phyloP scores from a whole-genome alignment of 1,139 yeast species.

The Blastobotrys proliferans region DNA sequence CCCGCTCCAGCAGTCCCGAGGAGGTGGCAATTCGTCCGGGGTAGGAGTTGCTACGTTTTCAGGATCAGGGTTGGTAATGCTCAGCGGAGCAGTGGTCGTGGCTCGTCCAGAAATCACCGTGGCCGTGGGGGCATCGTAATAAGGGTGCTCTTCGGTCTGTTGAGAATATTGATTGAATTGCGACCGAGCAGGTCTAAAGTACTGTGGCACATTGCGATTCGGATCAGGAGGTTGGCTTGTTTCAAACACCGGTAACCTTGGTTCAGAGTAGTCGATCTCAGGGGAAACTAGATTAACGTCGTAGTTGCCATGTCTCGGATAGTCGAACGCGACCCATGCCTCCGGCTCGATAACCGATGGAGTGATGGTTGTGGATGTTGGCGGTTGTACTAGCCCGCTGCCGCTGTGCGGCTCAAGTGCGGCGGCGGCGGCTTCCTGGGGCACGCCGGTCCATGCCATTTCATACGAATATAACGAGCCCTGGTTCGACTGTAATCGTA shows the following conservation, averaged over 20 bases:
- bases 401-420: background rate
- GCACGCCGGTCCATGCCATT: background rate
- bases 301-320: constrained; percentile 1
- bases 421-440: background rate
- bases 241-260: constrained; percentile 18
- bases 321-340: constrained; percentile 13
- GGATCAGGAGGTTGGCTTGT: background rate
- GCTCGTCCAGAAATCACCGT: constrained; percentile 1
- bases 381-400: background rate
- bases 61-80: constrained; percentile 12
- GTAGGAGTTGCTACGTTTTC: background rate
- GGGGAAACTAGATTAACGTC: constrained; percentile 9
- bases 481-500: too few relatives aligned
- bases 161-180: constrained; percentile 6
- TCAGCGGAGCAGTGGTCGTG: constrained; percentile 2
- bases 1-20: too few relatives aligned
- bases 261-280: constrained; percentile 18
- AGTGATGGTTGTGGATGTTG: background rate
- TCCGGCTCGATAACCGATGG: constrained; percentile 13
- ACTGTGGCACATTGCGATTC: background rate
- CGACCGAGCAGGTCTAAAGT: constrained; percentile 6
- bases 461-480: constrained; percentile 1
- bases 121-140: constrained; percentile 12
- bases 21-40: constrained; percentile 14
- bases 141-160: constrained; percentile 13